A percentile compares a stretch with the other conserved stretches of the same genome.
phyloP scores from a whole-genome alignment of 352 stramenopile genomes.

The Globisporangium sylvaticum region DNA sequence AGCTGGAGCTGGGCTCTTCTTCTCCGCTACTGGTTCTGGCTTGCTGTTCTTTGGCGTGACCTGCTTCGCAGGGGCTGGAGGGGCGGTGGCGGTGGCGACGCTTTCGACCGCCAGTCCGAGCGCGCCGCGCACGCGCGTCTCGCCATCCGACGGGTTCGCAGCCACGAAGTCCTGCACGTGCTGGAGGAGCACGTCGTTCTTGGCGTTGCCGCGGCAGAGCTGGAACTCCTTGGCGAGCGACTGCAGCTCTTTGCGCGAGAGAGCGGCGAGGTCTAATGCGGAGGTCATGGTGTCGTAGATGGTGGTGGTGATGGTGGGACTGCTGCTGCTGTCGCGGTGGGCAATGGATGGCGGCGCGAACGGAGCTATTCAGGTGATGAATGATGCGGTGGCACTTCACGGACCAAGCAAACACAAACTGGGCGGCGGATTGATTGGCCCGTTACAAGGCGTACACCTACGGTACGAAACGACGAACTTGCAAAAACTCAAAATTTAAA shows the following conservation, averaged over 20 bases:
- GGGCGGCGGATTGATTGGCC: background rate
- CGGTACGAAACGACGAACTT: background rate
- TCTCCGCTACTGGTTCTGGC: background rate
- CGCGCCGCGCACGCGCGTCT: slow-evolving; percentile 25
- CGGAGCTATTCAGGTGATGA: background rate
- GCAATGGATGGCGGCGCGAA: background rate
- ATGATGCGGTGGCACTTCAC: background rate
- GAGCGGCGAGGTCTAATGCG: slow-evolving; percentile 29
- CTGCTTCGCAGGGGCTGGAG: background rate
- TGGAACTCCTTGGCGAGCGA: slow-evolving; percentile 58
- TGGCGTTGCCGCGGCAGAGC: slow-evolving; percentile 61
- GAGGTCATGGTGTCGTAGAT: background rate
- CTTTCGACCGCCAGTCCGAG: slow-evolving; percentile 17
- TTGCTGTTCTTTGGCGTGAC: slow-evolving; percentile 3
- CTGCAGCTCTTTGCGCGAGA: slow-evolving; percentile 63
- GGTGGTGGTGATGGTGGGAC: background rate
- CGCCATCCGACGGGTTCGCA: slow-evolving; percentile 32
- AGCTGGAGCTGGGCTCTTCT: background rate
- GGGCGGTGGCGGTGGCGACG: background rate
- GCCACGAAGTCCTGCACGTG: slow-evolving; percentile 42
- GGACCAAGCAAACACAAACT: slow-evolving; percentile 3
- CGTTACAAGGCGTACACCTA: background rate
- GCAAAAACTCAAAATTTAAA: slow-evolving; percentile 7
- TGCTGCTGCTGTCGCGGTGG: background rate
- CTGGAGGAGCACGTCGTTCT: slow-evolving; percentile 60